These are phyloP conservation scores for Periglandula ipomoeae DNA, from an alignment of 2,329 filamentous ascomycete genomes.

Conservation along the genomic window DNA sequence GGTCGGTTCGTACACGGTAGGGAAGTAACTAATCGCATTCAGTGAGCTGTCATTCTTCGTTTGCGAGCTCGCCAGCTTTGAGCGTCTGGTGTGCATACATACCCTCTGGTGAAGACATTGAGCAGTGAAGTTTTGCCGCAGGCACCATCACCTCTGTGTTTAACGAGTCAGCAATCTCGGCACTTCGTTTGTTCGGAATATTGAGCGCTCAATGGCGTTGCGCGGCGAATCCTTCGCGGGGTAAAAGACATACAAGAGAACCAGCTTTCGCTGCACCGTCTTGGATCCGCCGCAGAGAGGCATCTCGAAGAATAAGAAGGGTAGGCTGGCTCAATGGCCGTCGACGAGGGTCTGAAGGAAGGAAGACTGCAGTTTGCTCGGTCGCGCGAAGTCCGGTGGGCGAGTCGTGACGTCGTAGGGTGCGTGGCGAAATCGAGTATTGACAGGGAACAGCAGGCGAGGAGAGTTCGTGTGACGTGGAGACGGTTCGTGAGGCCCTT, in stretches of 20 bases:
- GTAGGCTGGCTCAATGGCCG: background rate
- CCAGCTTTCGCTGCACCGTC: slow-evolving; percentile 92
- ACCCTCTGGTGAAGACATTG: slow-evolving; percentile 98
- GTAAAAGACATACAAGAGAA: slow-evolving; percentile 57
- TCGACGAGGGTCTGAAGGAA: background rate
- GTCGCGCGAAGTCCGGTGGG: background rate
- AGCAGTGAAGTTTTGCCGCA: slow-evolving; percentile 94
- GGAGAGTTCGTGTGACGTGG: background rate
- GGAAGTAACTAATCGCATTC: slow-evolving; percentile 66
- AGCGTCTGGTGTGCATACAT: slow-evolving; percentile 23
- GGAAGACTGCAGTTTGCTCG: background rate
- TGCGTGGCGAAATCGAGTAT: background rate
- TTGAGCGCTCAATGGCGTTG: background rate
- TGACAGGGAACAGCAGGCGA: background rate
- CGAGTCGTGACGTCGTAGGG: background rate
- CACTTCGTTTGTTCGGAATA: background rate
- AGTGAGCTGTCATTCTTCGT: background rate
- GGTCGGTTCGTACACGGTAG: slow-evolving; percentile 95
- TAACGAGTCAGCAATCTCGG: background rate
- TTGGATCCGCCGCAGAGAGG: slow-evolving; percentile 61
- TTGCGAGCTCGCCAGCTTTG: background rate
- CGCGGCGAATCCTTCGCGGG: background rate
- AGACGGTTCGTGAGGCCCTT: background rate
- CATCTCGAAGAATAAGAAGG: slow-evolving; percentile 4
- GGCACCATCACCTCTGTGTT: slow-evolving; percentile 76